These are phyloP conservation scores for Candida tropicalis DNA, from an alignment of 1,139 yeast genomes.

Conservation along the genomic window DNA sequence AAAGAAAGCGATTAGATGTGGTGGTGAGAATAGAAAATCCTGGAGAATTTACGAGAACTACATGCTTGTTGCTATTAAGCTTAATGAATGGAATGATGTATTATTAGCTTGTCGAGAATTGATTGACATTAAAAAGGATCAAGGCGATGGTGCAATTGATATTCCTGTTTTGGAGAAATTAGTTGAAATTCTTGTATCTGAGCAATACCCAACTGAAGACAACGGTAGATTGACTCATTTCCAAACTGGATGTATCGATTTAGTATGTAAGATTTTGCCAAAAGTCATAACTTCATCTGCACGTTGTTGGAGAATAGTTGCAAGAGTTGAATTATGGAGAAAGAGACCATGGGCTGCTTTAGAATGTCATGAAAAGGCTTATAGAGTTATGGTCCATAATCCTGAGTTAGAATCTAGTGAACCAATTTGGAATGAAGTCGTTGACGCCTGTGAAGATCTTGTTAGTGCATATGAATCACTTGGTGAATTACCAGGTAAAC, in stretches of 20 bases:
- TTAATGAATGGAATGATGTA: constrained; percentile 87
- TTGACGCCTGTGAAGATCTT: constrained; percentile 76
- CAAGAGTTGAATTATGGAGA: constrained; percentile 87
- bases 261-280: constrained; percentile 69
- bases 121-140: constrained; percentile 48
- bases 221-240: constrained; percentile 51
- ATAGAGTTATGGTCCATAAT: constrained; percentile 65
- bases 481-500: constrained; percentile 85
- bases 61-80: constrained; percentile 75
- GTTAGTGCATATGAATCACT: constrained; percentile 86
- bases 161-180: constrained; percentile 75
- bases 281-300: constrained; percentile 68
- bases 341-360: constrained; percentile 84
- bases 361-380: constrained; percentile 86
- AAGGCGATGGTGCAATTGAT: constrained; percentile 72
- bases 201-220: constrained; percentile 49
- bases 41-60: constrained; percentile 95
- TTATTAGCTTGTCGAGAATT: constrained; percentile 69
- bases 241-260: constrained; percentile 69
- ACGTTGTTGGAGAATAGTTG: constrained; percentile 80
- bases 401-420: constrained; percentile 70
- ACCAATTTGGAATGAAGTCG: constrained; percentile 74
- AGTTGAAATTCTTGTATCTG: constrained; percentile 61
- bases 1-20: constrained; percentile 70
- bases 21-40: constrained; percentile 66